Base-by-base conservation (phyloP, 2,329 filamentous ascomycete genomes). In the Phoma sp. region DNA sequence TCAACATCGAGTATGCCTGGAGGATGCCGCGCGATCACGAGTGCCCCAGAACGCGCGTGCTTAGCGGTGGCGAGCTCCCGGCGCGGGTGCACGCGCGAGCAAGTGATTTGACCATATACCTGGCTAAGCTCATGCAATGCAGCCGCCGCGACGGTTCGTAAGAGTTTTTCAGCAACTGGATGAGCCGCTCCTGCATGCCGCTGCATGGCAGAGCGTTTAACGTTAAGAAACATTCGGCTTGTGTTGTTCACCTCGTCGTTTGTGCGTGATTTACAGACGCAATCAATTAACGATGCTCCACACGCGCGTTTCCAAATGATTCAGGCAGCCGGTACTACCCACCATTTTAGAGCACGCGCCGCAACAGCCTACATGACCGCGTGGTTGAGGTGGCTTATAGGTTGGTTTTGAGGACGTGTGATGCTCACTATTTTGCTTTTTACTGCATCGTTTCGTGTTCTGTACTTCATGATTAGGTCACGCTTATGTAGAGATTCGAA, bases 11-110 rank as follows among this genome's bases (percentile, higher is more conserved):
- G 43, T 43, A 52, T 59, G 58, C 47, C 56, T 64, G 54, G 33
- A 47, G 47, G 52, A 46, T 57, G 58, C 55, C 64, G 62, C 64
- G 64, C 54, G 55, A 54, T 65, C 62, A 64, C 53, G 56, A 33
- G 42, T 45, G 45, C 59, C 51, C 50, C 51, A 54, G 45, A 49
- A 54, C 58, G 62, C 64, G 59, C 57, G 48, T 57, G 54, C 56
- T 61, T 57, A 64, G 42, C 39, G 51, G 51, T 54, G 51, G 51
- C 51, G 39, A 49, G 36, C 42, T 53, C 36, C 49, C 49, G 45
- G 39, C 51, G 45, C 51, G 51, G 42, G 50, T 53, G 30, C 50
- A 47, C 50, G 50, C 50, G 45, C 51, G 39, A 45, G 45, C 51
- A 54, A 54, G 51, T 54, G 51, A 48, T 54, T 54, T 54, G 45